Base-by-base conservation (phyloP, 2,329 filamentous ascomycete genomes). In the Paraphoma chrysanthemicola region DNA sequence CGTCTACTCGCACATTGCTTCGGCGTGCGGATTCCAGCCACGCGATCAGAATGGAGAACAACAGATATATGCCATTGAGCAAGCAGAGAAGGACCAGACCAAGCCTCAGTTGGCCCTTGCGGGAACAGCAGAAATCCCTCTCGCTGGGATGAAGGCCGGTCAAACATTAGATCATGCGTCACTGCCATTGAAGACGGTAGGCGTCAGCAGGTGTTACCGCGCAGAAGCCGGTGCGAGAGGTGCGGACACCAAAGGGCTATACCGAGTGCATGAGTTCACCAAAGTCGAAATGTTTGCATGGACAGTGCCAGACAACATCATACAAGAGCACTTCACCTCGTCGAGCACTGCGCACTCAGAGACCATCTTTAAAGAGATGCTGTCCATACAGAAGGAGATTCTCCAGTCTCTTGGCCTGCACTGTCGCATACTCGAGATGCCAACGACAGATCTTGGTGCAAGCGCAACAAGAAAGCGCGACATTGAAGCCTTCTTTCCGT, bases 281-380 rank as follows among this genome's bases (percentile, higher is more conserved):
- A 99, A 99, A 76, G 94, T 99, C 0, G 95, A 99, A 78, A 88
- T 99, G 83, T 98, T 99, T 74, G 93, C 90, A 0, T 99, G 95
- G 95, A 90, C 92, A 4, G 68, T 83, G 30, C 87, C 91, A 1
- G 82, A 86, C 51, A 67, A 67, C 29, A 56, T 54, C 31, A 70
- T 66, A 4, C 60, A 71, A 8, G 72, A 77, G 2, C 68, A 74
- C 43, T 77, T 77, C 48, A 64, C 62, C 6, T 63, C 68, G 9
- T 54, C 68, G 39, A 45, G 61, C 48, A 43, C 75, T 64, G 78
- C 65, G 45, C 78, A 76, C 41, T 80, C 87, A 0, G 79, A 83
- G 7, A 80, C 84, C 0, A 68, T 94, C 11, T 97, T 97, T 75
- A 82, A 91, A 48, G 93, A 97, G 77, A 92, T 99, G 82, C 81